Evolutionary conservation across 345 rosid genomes (phyloP).

Genomic region (Populus alba): DNA sequence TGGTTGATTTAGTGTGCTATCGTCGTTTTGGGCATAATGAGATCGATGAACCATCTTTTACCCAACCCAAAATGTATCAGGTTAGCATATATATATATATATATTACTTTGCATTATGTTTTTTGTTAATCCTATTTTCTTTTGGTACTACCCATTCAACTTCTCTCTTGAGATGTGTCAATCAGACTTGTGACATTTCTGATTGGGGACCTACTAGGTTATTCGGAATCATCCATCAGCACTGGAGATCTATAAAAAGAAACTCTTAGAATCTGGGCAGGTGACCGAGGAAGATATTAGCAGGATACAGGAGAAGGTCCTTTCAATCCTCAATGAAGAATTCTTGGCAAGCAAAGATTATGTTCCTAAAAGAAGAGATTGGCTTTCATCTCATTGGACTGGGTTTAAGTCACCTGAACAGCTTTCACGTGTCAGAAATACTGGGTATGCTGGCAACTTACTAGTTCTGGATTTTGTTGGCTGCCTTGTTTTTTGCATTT

Average conservation of each 20-base stretch:
- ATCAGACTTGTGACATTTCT: slow-evolving; percentile 5
- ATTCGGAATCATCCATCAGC: slow-evolving; percentile 69
- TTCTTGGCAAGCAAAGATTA: slow-evolving; percentile 69
- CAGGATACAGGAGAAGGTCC: slow-evolving; percentile 60
- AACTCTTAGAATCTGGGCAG: slow-evolving; percentile 63
- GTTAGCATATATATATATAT: slow-evolving; percentile 28
- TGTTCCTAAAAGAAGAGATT: slow-evolving; percentile 63
- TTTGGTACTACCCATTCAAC: background rate
- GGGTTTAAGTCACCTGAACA: slow-evolving; percentile 84
- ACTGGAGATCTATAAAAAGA: slow-evolving; percentile 61
- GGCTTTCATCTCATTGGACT: slow-evolving; percentile 83
- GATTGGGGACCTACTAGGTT: slow-evolving; percentile 38
- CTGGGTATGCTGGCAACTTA: slow-evolving; percentile 46
- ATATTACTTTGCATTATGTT: background rate
- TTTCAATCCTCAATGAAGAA: slow-evolving; percentile 65
- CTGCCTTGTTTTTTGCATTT: background rate
- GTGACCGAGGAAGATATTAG: slow-evolving; percentile 53
- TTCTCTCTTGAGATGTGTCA: slow-evolving; percentile 6
- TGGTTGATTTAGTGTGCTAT: slow-evolving; percentile 76
- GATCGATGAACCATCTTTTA: slow-evolving; percentile 80
- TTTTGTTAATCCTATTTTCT: background rate
- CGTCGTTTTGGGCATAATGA: slow-evolving; percentile 84
- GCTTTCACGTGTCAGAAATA: slow-evolving; percentile 69
- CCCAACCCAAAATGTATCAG: slow-evolving; percentile 83
- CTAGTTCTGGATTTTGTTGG: slow-evolving; percentile 1